phyloP scores from a whole-genome alignment of 164 flowering plant genomes.

The Macadamia tetraphylla region DNA sequence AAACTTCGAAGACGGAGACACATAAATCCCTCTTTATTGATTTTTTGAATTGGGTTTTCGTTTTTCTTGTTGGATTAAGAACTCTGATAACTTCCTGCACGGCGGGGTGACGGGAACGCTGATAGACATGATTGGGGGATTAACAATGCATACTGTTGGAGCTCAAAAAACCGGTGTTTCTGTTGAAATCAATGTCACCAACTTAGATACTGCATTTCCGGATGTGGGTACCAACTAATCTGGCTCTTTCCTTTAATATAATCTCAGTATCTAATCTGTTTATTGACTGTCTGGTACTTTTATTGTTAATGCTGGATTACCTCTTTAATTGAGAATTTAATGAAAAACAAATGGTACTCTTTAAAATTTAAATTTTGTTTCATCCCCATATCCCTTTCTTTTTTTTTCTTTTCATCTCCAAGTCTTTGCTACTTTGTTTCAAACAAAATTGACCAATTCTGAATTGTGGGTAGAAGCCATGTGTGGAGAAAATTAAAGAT shows the following conservation, averaged over 20 bases:
- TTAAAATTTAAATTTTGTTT: too few relatives aligned
- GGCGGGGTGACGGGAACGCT: slow-evolving; percentile 73
- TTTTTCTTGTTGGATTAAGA: slow-evolving; percentile 24
- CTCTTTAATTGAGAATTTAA: too few relatives aligned
- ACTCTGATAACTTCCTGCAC: slow-evolving; percentile 50
- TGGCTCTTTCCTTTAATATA: slow-evolving; percentile 1
- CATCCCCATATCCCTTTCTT: too few relatives aligned
- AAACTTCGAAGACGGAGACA: too few relatives aligned
- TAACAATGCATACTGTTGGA: slow-evolving; percentile 45
- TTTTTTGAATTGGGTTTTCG: slow-evolving; percentile 1
- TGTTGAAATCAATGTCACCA: slow-evolving; percentile 68
- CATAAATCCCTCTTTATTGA: background rate
- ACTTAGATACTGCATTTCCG: slow-evolving; percentile 57
- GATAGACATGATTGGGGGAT: slow-evolving; percentile 61
- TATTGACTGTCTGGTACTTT: background rate
- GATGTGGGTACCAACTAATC: slow-evolving; percentile 31
- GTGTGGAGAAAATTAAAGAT: too few relatives aligned
- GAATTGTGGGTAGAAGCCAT: too few relatives aligned
- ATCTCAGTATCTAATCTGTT: background rate
- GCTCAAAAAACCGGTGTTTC: slow-evolving; percentile 48
- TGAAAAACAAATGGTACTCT: too few relatives aligned
- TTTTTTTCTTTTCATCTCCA: too few relatives aligned
- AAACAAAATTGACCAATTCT: too few relatives aligned
- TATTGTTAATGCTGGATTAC: background rate
- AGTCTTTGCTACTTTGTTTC: too few relatives aligned